These are phyloP conservation scores for Picocystis sp. DNA, from an alignment of 163 green algal genomes.

Conservation along the genomic window DNA sequence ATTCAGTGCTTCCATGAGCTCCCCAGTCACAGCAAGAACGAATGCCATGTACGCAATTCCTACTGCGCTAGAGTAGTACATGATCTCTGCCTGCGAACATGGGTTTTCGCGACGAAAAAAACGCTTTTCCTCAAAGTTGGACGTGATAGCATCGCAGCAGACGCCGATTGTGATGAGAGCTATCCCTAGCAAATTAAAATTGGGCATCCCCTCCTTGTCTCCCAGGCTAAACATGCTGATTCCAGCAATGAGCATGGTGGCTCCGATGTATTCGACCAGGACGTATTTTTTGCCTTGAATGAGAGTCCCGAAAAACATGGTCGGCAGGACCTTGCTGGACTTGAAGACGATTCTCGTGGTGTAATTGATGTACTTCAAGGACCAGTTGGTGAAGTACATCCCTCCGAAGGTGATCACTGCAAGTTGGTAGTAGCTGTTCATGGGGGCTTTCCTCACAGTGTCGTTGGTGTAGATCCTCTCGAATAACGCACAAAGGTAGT, in stretches of 20 bases:
- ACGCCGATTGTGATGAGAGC: conserved; percentile 23
- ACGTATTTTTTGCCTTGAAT: conserved; percentile 23
- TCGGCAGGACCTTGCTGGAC: conserved; percentile 27
- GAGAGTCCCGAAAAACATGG: conserved; percentile 28
- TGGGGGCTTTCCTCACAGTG: conserved; percentile 4
- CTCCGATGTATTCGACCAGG: conserved; percentile 21
- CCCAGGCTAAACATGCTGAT: conserved; percentile 36
- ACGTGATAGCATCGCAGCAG: conserved; percentile 31
- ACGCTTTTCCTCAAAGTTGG: conserved; percentile 32
- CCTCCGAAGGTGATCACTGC: conserved; percentile 25
- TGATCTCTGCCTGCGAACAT: conserved; percentile 25
- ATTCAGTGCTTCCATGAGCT: conserved; percentile 15
- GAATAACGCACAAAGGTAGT: conserved; percentile 14
- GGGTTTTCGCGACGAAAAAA: conserved; percentile 29
- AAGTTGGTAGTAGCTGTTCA: conserved; percentile 30
- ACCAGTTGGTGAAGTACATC: conserved; percentile 42
- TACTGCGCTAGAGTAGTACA: conserved; percentile 29
- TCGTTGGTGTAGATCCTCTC: conserved; percentile 9
- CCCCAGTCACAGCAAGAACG: conserved; percentile 22
- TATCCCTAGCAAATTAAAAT: conserved; percentile 21
- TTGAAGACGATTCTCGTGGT: conserved; percentile 45
- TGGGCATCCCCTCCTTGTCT: conserved; percentile 20
- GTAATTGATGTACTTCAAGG: conserved; percentile 42
- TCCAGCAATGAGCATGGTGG: conserved; percentile 25
- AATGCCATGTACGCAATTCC: conserved; percentile 17